Base-by-base conservation (phyloP, 1,284 basidiomycete genomes). In the Ustilago shanxiensis region DNA sequence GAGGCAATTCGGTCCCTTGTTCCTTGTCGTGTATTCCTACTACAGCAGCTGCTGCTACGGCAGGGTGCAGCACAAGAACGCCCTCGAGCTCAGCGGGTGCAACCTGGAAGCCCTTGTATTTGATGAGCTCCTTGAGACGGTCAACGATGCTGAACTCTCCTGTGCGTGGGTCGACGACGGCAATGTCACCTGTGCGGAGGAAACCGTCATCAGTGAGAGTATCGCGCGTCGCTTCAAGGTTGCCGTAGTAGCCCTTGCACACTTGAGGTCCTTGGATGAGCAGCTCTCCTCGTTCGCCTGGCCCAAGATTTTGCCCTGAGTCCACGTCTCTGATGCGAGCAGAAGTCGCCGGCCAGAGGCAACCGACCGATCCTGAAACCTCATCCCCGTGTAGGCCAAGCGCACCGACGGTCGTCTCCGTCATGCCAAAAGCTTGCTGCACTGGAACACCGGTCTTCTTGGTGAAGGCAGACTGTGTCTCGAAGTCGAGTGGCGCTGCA, bases 181-280 rank as follows among this genome's bases (percentile, higher is more conserved):
- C 83, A 58, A 84, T 71, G 51, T 84, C 83, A 5, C 83, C 83
- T 8, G 81, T 82, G 47, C 77, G 72, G 49, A 82, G 75, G 71
- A 72, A 84, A 31, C 80, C 72, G 45, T 83, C 82, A 8, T 58
- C n/a, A 18, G 70, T 93, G 83, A 98, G 86, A 18, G 94, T 91
- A 16, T 95, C 95, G 45, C 85, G 87, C 3, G 88, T 86, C 13
- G 81, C 81, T 16, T 63, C 55, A 3, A 58, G 54, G 22, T 79
- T 79, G 49, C 45, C 60, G 22, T 69, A 67, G 53, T 79, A 77
- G 9, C 78, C 70, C 29, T 79, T 72, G 59, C 64, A 68, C 18
- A 79, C 65, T 56, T 79, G 78, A 11, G 60, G 62, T 4, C 68
- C 76, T 26, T 53, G 18, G 39, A 79, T 47, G 35, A 60, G 66